phyloP scores from a whole-genome alignment of 768 basidiomycete genomes.

The Boletus huronensis region DNA sequence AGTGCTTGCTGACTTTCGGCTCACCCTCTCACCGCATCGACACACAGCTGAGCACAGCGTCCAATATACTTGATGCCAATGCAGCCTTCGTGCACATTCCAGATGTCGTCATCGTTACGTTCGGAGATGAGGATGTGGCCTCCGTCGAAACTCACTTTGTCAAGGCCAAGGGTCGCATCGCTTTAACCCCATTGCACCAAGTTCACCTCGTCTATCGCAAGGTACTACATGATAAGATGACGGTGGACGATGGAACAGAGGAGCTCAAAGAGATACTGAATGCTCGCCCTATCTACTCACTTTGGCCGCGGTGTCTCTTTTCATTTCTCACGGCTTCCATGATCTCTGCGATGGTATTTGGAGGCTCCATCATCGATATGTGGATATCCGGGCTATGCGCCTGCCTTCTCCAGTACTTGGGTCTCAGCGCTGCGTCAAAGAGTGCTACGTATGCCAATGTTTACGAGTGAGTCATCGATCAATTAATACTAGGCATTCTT shows the following conservation, averaged over 20 bases:
- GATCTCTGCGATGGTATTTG: constrained; percentile 81
- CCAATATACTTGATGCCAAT: constrained; percentile 71
- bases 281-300: constrained; percentile 64
- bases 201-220: constrained; percentile 84
- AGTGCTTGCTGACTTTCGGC: constrained; percentile 86
- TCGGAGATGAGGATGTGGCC: constrained; percentile 69
- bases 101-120: constrained; percentile 74
- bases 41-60: constrained; percentile 78
- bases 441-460: constrained; percentile 93
- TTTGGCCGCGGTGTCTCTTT: constrained; percentile 63
- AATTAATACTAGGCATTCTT: background rate
- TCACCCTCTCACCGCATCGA: constrained; percentile 94
- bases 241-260: constrained; percentile 66
- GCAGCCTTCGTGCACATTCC: constrained; percentile 85
- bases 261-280: constrained; percentile 62
- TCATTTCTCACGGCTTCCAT: constrained; percentile 77
- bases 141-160: constrained; percentile 84
- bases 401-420: constrained; percentile 71
- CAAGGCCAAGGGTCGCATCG: constrained; percentile 74
- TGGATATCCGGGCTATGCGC: constrained; percentile 72
- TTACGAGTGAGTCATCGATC: constrained; percentile 68
- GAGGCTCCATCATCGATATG: constrained; percentile 80
- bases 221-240: constrained; percentile 81
- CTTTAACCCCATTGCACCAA: constrained; percentile 75
- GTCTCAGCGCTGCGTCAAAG: constrained; percentile 77